phyloP scores from a whole-genome alignment of 2,329 filamentous ascomycete genomes.

The Dothistroma pini region DNA sequence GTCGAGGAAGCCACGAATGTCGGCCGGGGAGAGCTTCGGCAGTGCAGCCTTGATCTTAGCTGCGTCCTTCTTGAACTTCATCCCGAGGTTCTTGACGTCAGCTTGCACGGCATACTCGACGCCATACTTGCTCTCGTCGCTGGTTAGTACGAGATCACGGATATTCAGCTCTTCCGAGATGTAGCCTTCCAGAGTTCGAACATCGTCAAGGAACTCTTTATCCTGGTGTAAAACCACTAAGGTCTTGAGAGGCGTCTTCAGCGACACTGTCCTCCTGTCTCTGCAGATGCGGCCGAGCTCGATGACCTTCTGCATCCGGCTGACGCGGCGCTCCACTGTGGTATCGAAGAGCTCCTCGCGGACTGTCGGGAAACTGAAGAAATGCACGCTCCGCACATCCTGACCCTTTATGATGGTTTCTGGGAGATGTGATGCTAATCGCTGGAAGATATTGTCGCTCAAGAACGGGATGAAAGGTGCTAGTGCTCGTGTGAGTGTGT shows the following conservation, averaged over 20 bases:
- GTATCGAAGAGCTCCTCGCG: conserved; percentile 83
- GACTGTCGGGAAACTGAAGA: conserved; percentile 84
- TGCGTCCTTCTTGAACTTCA: conserved; percentile 96
- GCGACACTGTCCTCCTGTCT: conserved; percentile 75
- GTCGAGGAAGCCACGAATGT: conserved; percentile 74
- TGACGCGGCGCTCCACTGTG: conserved; percentile 79
- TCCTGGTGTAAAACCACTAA: conserved; percentile 86
- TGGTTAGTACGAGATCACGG: conserved; percentile 75
- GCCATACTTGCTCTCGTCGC: conserved; percentile 85
- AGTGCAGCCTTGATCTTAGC: conserved; percentile 87
- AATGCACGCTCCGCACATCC: conserved; percentile 85
- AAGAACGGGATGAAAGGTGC: conserved; percentile 96
- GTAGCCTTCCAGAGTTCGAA: conserved; percentile 81
- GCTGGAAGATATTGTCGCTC: conserved; percentile 88
- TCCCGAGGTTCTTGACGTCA: conserved; percentile 91
- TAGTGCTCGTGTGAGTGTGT: conserved; percentile 79
- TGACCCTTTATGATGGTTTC: conserved; percentile 59
- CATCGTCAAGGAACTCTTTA: conserved; percentile 76
- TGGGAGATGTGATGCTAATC: conserved; percentile 77
- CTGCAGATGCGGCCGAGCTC: conserved; percentile 82
- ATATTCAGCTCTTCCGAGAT: conserved; percentile 91
- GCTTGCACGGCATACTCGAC: conserved; percentile 87
- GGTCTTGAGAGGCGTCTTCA: conserved; percentile 89
- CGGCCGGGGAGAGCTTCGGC: conserved; percentile 69
- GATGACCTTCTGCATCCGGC: conserved; percentile 93